Conservation (phyloP, 1,284 basidiomycete genomes). For the Rhodotorula sp. region DNA sequence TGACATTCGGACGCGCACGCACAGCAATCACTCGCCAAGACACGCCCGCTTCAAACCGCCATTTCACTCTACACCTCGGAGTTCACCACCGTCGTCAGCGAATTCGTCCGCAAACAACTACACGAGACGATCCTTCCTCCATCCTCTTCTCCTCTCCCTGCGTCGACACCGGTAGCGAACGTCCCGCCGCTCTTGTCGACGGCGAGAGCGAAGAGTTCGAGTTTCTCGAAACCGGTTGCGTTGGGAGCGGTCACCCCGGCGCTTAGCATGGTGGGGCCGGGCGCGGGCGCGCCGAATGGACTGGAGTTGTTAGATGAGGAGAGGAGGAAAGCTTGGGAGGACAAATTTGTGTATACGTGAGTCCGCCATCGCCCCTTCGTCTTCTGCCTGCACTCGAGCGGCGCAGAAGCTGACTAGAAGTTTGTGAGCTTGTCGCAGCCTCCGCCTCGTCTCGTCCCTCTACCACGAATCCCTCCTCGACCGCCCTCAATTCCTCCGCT, state of each 20-base stretch:
- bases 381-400: too few species aligned
- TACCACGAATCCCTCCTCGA: slow-evolving; percentile 80
- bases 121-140: slow-evolving; percentile 70
- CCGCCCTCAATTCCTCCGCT: slow-evolving; percentile 70
- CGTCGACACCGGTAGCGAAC: neutral
- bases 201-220: slow-evolving; percentile 6
- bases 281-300: neutral
- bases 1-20: too few species aligned
- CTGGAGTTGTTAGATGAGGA: slow-evolving; percentile 63
- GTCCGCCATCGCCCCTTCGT: slow-evolving; percentile 31
- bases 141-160: slow-evolving; percentile 57
- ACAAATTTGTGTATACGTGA: slow-evolving; percentile 75
- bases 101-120: slow-evolving; percentile 87
- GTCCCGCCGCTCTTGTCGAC: slow-evolving; percentile 1
- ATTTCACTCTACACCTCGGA: slow-evolving; percentile 77
- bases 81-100: slow-evolving; percentile 80
- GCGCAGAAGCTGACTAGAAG: neutral
- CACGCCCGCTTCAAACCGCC: slow-evolving; percentile 51
- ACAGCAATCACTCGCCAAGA: slow-evolving; percentile 54
- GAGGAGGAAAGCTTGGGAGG: slow-evolving; percentile 70
- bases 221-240: neutral
- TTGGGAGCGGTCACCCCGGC: slow-evolving; percentile 51
- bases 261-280: neutral
- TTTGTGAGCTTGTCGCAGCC: slow-evolving; percentile 52
- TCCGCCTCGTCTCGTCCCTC: slow-evolving; percentile 71